Conservation (phyloP, 2,329 filamentous ascomycete genomes). For the Leptoxyphium fumago region DNA sequence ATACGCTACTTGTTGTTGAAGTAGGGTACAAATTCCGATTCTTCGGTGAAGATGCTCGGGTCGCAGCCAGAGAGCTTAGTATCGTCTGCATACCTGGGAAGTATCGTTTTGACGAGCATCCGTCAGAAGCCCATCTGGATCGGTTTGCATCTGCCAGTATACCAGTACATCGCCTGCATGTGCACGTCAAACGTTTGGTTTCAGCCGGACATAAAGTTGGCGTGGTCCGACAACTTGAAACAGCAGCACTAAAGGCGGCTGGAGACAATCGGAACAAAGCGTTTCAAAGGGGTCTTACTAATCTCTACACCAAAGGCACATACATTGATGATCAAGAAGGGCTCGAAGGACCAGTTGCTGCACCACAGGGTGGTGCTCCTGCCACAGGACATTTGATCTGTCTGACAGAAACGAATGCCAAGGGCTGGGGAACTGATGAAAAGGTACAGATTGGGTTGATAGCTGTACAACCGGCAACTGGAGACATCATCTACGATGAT, state of each 20-base stretch:
- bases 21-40: conserved; percentile 98
- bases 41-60: conserved; percentile 86
- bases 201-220: conserved; percentile 91
- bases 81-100: conserved; percentile 97
- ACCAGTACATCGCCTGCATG: conserved; percentile 75
- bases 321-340: conserved; percentile 90
- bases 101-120: conserved; percentile 82
- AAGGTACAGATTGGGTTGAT: conserved; percentile 84
- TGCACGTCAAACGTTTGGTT: conserved; percentile 87
- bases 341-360: conserved; percentile 42
- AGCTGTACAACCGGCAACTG: conserved; percentile 88
- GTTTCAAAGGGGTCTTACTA: conserved; percentile 84
- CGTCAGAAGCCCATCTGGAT: conserved; percentile 81
- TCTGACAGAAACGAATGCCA: conserved; percentile 71
- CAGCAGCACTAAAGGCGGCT: conserved; percentile 85
- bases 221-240: conserved; percentile 87
- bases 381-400: conserved; percentile 82
- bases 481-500: conserved; percentile 87
- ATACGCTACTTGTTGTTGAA: conserved; percentile 81
- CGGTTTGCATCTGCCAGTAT: conserved; percentile 93
- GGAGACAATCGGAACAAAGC: conserved; percentile 89
- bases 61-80: conserved; percentile 75
- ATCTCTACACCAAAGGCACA: conserved; percentile 94
- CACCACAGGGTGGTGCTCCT: conserved; percentile 41
- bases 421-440: conserved; percentile 74